Percentiles rank a stretch among this genome's conserved stretches.
Evolutionary conservation across 1,139 yeast genomes (phyloP).

Genomic region (Hemisphaericaspora xylanilytica): DNA sequence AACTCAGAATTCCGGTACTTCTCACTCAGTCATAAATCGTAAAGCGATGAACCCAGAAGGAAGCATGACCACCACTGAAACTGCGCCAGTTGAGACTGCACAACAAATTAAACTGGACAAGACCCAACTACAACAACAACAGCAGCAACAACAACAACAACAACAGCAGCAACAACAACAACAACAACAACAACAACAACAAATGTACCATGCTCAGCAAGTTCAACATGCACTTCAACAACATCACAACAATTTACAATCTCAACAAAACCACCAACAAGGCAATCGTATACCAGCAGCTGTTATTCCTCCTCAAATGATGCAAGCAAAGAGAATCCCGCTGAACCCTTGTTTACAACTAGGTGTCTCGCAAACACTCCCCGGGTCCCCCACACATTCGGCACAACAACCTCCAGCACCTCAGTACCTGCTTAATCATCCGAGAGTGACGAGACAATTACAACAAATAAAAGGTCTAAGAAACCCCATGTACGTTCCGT

Average conservation of each 20-base stretch:
- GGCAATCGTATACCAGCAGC: slow-evolving; percentile 21
- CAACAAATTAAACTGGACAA: slow-evolving; percentile 12
- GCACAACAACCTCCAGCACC: slow-evolving; percentile 5
- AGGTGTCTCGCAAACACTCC: not conserved
- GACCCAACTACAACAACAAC: slow-evolving; percentile 6
- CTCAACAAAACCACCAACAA: slow-evolving; percentile 6
- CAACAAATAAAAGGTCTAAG: slow-evolving; percentile 70
- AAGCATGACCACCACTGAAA: slow-evolving; percentile 3
- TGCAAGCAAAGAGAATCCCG: slow-evolving; percentile 17
- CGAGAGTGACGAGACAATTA: slow-evolving; percentile 22
- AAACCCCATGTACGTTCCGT: slow-evolving; percentile 86
- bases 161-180: slow-evolving; percentile 3
- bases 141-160: too few species aligned
- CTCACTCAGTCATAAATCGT: slow-evolving; percentile 3
- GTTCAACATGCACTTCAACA: not conserved
- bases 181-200: slow-evolving; percentile 8
- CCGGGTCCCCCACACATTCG: slow-evolving; percentile 3
- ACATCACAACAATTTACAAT: slow-evolving; percentile 5
- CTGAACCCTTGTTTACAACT: slow-evolving; percentile 10
- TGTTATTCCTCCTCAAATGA: slow-evolving; percentile 26
- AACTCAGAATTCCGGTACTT: slow-evolving; percentile 1
- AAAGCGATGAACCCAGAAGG: slow-evolving; percentile 13
- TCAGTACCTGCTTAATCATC: slow-evolving; percentile 11
- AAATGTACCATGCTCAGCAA: not conserved
- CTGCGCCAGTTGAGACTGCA: slow-evolving; percentile 7